A percentile compares a stretch with the other conserved stretches of the same genome.
Conservation (phyloP, 2,329 filamentous ascomycete species). For the Apiospora sp. region DNA sequence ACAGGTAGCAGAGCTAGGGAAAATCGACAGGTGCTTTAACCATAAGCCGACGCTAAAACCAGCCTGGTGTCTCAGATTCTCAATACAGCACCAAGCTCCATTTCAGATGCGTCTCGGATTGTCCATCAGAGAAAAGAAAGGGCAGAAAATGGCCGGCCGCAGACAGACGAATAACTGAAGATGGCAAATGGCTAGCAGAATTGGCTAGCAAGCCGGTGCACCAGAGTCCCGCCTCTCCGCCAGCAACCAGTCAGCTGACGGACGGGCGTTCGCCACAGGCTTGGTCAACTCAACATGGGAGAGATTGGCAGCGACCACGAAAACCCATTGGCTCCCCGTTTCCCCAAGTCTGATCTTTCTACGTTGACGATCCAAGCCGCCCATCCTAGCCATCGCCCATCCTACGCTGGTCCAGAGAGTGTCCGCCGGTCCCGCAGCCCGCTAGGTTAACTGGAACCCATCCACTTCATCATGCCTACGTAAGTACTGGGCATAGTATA, state of each 20-base stretch:
- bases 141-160: background rate
- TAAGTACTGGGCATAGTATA: slow-evolving; percentile 1
- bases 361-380: background rate
- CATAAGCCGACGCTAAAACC: slow-evolving; percentile 45
- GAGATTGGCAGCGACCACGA: too few relatives aligned
- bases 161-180: background rate
- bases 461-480: slow-evolving; percentile 11
- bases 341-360: background rate
- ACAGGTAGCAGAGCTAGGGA: background rate
- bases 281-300: background rate
- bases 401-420: slow-evolving; percentile 1
- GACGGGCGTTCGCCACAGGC: background rate
- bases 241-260: background rate
- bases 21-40: slow-evolving; percentile 39
- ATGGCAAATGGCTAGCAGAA: background rate
- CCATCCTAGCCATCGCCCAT: background rate
- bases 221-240: background rate
- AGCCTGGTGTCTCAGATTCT: slow-evolving; percentile 42
- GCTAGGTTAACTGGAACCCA: slow-evolving; percentile 19
- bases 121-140: slow-evolving; percentile 24
- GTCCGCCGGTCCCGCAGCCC: slow-evolving; percentile 14
- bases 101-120: slow-evolving; percentile 36
- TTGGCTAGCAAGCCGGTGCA: background rate
- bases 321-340: slow-evolving; percentile 2
- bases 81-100: slow-evolving; percentile 35